Percentiles rank a stretch among this genome's conserved stretches.
Conservation (phyloP, 208 protist genomes). For the Porcisia hertigi region DNA sequence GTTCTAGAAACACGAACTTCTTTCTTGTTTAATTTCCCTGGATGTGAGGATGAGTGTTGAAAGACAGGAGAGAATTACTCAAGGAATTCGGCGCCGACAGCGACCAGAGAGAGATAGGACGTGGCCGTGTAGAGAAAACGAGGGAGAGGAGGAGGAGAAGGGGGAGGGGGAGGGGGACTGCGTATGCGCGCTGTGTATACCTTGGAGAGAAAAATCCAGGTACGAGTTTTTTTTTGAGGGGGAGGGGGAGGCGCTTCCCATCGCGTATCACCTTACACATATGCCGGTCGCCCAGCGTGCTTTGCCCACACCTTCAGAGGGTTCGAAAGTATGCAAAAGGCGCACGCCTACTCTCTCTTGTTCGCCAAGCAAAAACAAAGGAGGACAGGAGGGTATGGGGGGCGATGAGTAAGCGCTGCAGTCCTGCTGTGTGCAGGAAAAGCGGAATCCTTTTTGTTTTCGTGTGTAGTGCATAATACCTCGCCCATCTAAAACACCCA, state of each 20-base stretch:
- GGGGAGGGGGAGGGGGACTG: not conserved
- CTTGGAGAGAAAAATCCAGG: too few species aligned
- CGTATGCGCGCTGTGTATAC: too few species aligned
- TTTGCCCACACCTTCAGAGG: not conserved
- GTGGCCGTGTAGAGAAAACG: not conserved
- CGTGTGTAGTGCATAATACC: not conserved
- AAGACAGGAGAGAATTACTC: too few species aligned
- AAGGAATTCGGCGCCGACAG: not conserved
- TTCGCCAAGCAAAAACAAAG: too few species aligned
- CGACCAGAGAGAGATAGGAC: not conserved
- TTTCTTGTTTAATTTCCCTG: too few species aligned
- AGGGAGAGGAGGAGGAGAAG: not conserved
- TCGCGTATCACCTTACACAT: not conserved
- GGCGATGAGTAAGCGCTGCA: not conserved
- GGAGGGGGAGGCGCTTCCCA: not conserved
- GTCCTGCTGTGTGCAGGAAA: not conserved
- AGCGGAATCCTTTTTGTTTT: too few species aligned
- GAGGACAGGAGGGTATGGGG: not conserved
- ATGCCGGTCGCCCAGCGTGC: not conserved
- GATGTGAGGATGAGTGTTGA: too few species aligned
- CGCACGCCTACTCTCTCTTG: not conserved
- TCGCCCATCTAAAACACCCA: too few species aligned
- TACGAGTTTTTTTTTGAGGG: not conserved
- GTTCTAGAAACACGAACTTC: too few species aligned
- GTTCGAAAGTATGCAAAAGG: not conserved